Evolutionary conservation across 2,329 filamentous ascomycete genomes (phyloP), one percentile per base, ranked within the genome.

Genomic region (Sporothrix curviconia): DNA sequence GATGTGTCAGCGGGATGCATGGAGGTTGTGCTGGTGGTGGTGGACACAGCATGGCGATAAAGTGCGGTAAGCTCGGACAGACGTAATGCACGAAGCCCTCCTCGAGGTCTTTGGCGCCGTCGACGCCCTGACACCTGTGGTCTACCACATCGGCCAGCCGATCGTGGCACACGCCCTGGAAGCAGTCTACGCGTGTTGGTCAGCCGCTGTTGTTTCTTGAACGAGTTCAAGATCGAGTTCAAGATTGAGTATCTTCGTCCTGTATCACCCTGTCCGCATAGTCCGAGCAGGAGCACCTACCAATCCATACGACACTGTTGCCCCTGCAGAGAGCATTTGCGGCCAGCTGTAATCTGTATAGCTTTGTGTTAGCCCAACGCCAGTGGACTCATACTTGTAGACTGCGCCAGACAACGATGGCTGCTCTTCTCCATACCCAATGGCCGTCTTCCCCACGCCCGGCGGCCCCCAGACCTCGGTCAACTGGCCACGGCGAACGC

Each of bases 381-480:
- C n/a, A n/a, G n/a, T n/a, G n/a, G n/a, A n/a, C n/a, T n/a, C n/a
- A n/a, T n/a, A n/a, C n/a, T n/a, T n/a, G n/a, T n/a, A n/a, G n/a
- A n/a, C n/a, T n/a, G n/a, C n/a, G n/a, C n/a, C 15, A 4, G 46
- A 8, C 14, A 25, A 7, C 12, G 12, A 25, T 28, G n/a, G n/a
- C n/a, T n/a, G n/a, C n/a, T n/a, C n/a, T 7, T 15, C 22, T 19
- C 73, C 82, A 73, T 77, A 92, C 88, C 86, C 88, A 64, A 96
- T 75, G 12, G 86, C 79, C 4, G 90, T 95, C 76, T 95, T 96
- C 30, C 92, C 92, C 25, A 82, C 82, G 1, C 91, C 92, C 8
- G 90, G 87, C 11, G 92, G 90, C 0, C 92, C 92, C 81, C 89
- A 95, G 51, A 96, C 74, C 71, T 97, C 92, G 3, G 88, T 89